Evolutionary conservation across 495 filamentous ascomycete genomes (phyloP).

Genomic region (Talaromyces nanjingensis): DNA sequence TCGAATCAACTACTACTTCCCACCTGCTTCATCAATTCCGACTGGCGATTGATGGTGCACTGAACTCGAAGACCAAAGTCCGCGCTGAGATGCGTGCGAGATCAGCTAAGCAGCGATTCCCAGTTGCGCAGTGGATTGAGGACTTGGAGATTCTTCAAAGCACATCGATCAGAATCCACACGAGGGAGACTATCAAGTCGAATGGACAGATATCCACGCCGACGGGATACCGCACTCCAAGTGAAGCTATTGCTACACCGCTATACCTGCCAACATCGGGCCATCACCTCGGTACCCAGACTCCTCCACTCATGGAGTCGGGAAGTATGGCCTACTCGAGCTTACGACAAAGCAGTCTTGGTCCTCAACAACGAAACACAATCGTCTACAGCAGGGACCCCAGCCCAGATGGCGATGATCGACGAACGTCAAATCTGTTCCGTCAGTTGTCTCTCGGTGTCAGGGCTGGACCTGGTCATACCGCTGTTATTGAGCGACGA

Average conservation of each 20-base stretch:
- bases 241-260: conserved; percentile 33
- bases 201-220: conserved; percentile 24
- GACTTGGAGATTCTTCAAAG: conserved; percentile 55
- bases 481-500: conserved; percentile 18
- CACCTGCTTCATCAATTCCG: conserved; percentile 70
- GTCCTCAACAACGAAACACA: conserved; percentile 40
- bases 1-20: conserved; percentile 62
- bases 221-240: conserved; percentile 33
- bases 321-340: conserved; percentile 44
- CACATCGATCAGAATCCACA: conserved; percentile 44
- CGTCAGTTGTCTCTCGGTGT: conserved; percentile 32
- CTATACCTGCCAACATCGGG: conserved; percentile 25
- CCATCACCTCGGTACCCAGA: conserved; percentile 38
- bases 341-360: conserved; percentile 35
- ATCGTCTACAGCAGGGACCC: conserved; percentile 41
- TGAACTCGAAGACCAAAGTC: conserved; percentile 51
- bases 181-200: conserved; percentile 30
- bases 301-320: conserved; percentile 27
- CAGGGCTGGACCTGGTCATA: conserved; percentile 31
- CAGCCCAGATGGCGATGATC: conserved; percentile 26
- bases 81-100: conserved; percentile 66
- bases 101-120: conserved; percentile 72
- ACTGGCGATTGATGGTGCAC: conserved; percentile 57
- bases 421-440: conserved; percentile 31
- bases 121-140: conserved; percentile 62